Evolutionary conservation across 768 basidiomycete species (phyloP), one percentile per base, ranked within the genome.

Genomic region (Suillus decipiens): DNA sequence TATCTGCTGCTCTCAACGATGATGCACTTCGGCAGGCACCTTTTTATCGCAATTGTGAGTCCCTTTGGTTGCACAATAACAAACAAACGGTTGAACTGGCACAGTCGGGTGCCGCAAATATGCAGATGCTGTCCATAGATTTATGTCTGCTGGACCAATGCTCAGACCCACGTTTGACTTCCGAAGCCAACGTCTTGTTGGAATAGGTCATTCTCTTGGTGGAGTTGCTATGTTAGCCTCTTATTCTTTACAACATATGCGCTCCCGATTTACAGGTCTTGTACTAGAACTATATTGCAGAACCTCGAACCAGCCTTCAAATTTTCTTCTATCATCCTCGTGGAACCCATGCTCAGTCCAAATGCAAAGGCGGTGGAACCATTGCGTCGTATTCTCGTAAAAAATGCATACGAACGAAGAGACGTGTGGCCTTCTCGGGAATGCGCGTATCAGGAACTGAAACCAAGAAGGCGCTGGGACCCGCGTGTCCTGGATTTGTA

Each of bases 151-250:
- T 4, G 80, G 78, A 5, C 75, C 77, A 7, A 68, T 73, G 31
- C 68, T 78, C 63, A 78, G 76, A 22, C 78, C 77, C 10, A 67
- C 71, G 10, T 76, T 84, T 37, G 78, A 87, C 63, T 88, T 88
- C 71, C 68, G 70, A 33, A 72, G 68, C 24, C 74, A 85, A 64
- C 84, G 79, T 50, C 73, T 90, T 2, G 78, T 89, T 42, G 88
- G 87, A 2, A 80, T 90, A 19, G 89, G 88, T 0, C 89, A 90
- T 71, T 89, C 88, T 1, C 74, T 90, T 22, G 89, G 89, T 15
- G 88, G 83, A 43, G 86, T 87, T 61, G 77, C 84, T 24, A 82
- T 88, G 89, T 89, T 68, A 61, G 84, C 64, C 22, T 50, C 39
- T n/a, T 47, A 42, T 64, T 31, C 11, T 45, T 59, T 22, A 11